These are phyloP conservation scores for Marchantia paleacea DNA, from an alignment of 225 moss, liverwort and hornwort species.

Conservation along the genomic window DNA sequence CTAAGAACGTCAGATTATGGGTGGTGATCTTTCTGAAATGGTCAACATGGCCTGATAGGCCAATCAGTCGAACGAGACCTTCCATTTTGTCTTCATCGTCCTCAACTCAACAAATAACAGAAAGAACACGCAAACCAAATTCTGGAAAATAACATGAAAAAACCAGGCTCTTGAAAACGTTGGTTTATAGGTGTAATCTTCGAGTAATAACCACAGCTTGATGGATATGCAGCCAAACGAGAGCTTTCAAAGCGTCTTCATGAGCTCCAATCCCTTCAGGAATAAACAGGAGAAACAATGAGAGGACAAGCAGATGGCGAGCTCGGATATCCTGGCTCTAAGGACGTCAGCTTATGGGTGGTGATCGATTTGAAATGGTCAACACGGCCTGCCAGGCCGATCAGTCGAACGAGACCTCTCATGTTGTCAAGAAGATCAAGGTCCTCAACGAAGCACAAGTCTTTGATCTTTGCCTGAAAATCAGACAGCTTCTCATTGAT, in stretches of 20 bases:
- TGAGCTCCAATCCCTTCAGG: no score
- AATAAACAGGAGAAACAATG: no score
- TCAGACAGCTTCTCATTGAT: slow-evolving; percentile 38
- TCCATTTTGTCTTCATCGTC: slow-evolving; percentile 38
- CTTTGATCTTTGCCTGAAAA: slow-evolving; percentile 61
- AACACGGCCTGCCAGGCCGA: background rate
- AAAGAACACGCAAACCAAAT: no score
- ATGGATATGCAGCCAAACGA: no score
- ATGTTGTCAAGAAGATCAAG: background rate
- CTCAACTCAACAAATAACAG: background rate
- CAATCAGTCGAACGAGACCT: slow-evolving; percentile 51
- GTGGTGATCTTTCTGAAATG: slow-evolving; percentile 51
- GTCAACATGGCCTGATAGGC: slow-evolving; percentile 44
- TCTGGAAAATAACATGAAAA: no score
- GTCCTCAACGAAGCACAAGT: slow-evolving; percentile 26
- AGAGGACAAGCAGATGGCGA: no score
- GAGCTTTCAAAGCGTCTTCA: no score
- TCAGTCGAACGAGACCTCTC: background rate
- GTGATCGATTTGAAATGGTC: background rate
- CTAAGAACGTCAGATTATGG: slow-evolving; percentile 51
- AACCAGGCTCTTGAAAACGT: no score
- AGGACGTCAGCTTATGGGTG: background rate
- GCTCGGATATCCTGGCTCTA: no score
- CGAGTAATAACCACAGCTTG: no score
- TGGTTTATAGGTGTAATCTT: no score